These are phyloP conservation scores for Blastobotrys malaysiensis DNA, from an alignment of 1,139 yeast species.

Conservation along the genomic window DNA sequence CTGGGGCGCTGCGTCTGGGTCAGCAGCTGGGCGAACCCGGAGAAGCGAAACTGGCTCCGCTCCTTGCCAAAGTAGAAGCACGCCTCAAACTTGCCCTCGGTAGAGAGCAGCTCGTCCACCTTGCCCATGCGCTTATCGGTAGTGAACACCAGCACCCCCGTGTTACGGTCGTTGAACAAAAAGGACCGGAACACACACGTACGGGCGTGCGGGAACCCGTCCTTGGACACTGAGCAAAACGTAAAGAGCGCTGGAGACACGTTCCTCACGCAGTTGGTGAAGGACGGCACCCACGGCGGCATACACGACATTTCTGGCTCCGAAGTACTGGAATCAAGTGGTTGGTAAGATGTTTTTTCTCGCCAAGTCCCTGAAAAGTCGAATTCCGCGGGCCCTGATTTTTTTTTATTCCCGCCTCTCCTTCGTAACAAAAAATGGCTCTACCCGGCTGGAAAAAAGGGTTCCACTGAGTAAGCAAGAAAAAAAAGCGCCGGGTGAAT, in stretches of 20 bases:
- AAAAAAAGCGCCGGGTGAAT: not conserved
- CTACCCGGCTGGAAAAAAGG: not conserved
- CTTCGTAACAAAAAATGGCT: no score
- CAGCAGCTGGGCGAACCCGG: constrained; percentile 48
- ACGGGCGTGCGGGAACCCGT: constrained; percentile 57
- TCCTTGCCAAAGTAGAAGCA: constrained; percentile 63
- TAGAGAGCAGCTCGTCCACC: constrained; percentile 45
- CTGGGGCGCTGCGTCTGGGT: constrained; percentile 8
- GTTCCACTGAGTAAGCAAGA: not conserved
- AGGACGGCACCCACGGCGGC: constrained; percentile 29
- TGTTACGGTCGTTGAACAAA: constrained; percentile 60
- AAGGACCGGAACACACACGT: constrained; percentile 74
- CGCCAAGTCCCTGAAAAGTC: not conserved
- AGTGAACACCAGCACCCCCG: constrained; percentile 63
- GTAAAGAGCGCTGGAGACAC: constrained; percentile 43
- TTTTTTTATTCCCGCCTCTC: not conserved
- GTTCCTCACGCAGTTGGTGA: constrained; percentile 21
- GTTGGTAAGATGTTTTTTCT: no score
- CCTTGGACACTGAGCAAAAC: constrained; percentile 57
- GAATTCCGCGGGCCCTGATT: not conserved
- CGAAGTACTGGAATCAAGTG: no score
- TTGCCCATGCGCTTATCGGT: constrained; percentile 71
- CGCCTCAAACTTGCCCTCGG: constrained; percentile 58
- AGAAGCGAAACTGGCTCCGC: constrained; percentile 64
- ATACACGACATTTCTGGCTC: constrained; percentile 19